These are phyloP conservation scores for Arxiozyma slooffiae DNA, from an alignment of 1,139 yeast species.

Conservation along the genomic window DNA sequence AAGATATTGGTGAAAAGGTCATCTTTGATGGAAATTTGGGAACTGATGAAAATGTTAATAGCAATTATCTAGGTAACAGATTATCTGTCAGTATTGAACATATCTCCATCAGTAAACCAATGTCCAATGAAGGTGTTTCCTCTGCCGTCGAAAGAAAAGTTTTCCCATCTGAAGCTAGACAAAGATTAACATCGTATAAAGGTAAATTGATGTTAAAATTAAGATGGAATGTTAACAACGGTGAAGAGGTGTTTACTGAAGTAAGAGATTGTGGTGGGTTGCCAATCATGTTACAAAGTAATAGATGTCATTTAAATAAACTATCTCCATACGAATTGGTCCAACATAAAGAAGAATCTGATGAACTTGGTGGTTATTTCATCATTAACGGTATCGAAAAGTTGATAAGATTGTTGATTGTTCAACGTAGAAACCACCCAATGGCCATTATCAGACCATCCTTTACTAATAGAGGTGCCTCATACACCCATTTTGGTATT, in stretches of 20 bases:
- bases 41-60: conserved; percentile 14
- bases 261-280: conserved; percentile 85
- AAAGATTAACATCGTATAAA: conserved; percentile 69
- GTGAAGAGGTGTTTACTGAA: conserved; percentile 63
- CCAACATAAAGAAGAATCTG: conserved; percentile 74
- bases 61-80: conserved; percentile 70
- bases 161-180: conserved; percentile 90
- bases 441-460: conserved; percentile 96
- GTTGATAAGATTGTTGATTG: conserved; percentile 91
- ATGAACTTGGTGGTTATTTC: conserved; percentile 94
- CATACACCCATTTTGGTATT: conserved; percentile 83
- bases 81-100: conserved; percentile 69
- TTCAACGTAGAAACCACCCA: conserved; percentile 94
- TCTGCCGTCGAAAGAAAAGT: conserved; percentile 57
- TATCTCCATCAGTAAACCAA: conserved; percentile 80
- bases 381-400: conserved; percentile 95
- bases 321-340: conserved; percentile 77
- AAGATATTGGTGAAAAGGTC: conserved; percentile 79
- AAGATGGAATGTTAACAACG: conserved; percentile 78
- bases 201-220: conserved; percentile 69
- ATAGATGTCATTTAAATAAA: conserved; percentile 82
- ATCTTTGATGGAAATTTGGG: conserved; percentile 55
- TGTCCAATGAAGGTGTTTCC: conserved; percentile 66
- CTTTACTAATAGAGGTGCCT: conserved; percentile 85
- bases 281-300: conserved; percentile 83